phyloP scores from a whole-genome alignment of 108 stramenopile genomes.

The Fistulifera solaris region DNA sequence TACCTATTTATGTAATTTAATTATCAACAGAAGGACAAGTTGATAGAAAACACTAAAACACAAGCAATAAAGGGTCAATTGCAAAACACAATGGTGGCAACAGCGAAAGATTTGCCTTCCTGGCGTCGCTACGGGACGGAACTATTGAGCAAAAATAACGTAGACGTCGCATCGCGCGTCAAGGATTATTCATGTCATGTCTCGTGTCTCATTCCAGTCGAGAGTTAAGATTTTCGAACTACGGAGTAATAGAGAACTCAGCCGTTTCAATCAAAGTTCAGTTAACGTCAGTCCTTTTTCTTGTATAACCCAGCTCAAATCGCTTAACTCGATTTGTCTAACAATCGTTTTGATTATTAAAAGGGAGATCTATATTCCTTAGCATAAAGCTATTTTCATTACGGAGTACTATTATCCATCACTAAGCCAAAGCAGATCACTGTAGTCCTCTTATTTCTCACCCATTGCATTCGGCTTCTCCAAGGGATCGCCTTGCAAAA shows the following conservation, averaged over 20 bases:
- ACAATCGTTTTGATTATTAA: too few relatives aligned
- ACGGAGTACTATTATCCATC: too few relatives aligned
- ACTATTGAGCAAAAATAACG: neutral
- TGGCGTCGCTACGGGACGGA: neutral
- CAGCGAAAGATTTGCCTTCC: neutral
- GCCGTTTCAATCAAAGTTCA: too few relatives aligned
- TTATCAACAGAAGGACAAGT: neutral
- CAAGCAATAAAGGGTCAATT: neutral
- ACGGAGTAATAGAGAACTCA: too few relatives aligned
- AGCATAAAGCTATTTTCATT: too few relatives aligned
- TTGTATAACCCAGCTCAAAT: too few relatives aligned
- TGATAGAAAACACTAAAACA: neutral
- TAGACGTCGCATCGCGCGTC: neutral
- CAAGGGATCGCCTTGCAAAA: conserved; percentile 27
- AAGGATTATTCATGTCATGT: neutral
- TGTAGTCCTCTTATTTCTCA: too few relatives aligned
- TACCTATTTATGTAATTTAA: neutral
- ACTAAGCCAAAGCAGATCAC: too few relatives aligned
- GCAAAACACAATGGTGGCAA: neutral
- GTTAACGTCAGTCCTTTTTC: too few relatives aligned
- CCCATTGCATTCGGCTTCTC: conserved; percentile 1
- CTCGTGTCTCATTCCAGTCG: too few relatives aligned
- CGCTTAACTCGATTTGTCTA: too few relatives aligned
- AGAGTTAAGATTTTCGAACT: neutral
- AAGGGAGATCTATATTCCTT: too few relatives aligned